Evolutionary conservation across 164 flowering plant genomes (phyloP), one percentile per base, ranked within the genome.

Genomic region (Echeveria elegans): DNA sequence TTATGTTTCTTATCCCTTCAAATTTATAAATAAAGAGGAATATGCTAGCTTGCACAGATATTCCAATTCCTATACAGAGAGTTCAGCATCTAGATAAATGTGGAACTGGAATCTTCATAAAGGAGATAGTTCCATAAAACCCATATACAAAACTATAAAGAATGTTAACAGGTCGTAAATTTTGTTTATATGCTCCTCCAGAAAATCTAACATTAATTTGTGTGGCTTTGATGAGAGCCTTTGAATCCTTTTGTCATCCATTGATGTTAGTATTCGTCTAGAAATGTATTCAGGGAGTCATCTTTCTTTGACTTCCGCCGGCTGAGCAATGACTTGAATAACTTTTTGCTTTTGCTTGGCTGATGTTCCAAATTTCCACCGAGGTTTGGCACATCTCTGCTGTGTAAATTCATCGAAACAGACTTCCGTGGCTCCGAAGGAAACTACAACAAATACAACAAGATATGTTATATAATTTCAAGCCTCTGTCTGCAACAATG

Each of bases 281-380:
- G 69, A 68, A 80, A 90, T 64, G 84, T 83, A 63, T 85, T 84
- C 36, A 84, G 64, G 65, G 66, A 78, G 21, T 84, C 90, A 64
- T 87, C 90, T 69, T 88, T 85, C 82, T 84, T 89, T 3, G 96
- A 85, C 72, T 81, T 89, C 71, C 92, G 88, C 12, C 96, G 73
- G 68, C 89, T 89, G 66, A 89, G 88, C 71, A 87, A 74, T 8
- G 90, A 78, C 72, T 82, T 87, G 70, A 89, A 83, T 14, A 88
- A 83, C 2, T 87, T 82, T 65, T 87, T 89, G 64, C 92, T 79
- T 75, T 85, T 88, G 80, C 88, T 86, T 41, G 87, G 87, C 30
- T 78, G 34, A 41, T 77, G 90, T 37, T 90, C 88, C 14, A 66
- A 61, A 16, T 79, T 83, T 1, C 70, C 62, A 53, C 71, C 75